These are phyloP conservation scores for Suillus plorans DNA, from an alignment of 768 basidiomycete species.

Conservation along the genomic window DNA sequence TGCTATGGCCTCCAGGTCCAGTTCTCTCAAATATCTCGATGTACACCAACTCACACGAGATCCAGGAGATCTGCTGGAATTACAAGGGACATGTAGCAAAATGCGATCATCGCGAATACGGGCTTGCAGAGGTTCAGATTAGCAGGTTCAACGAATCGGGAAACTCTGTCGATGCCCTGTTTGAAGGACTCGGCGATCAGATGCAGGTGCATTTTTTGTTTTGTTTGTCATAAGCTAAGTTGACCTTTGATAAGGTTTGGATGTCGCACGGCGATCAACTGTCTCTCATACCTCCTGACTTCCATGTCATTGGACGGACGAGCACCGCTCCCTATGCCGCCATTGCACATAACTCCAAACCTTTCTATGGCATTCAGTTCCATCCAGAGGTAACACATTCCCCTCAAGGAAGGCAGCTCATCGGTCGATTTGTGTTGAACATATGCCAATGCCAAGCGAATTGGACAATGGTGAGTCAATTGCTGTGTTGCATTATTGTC, in stretches of 20 bases:
- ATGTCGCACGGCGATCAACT: constrained; percentile 99
- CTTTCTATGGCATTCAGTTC: constrained; percentile 96
- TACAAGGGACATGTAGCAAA: constrained; percentile 81
- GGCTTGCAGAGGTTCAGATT: constrained; percentile 81
- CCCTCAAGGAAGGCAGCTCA: constrained; percentile 84
- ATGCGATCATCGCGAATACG: constrained; percentile 94
- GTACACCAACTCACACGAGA: neutral
- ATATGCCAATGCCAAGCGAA: constrained; percentile 79
- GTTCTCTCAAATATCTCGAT: neutral
- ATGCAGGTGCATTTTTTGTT: constrained; percentile 62
- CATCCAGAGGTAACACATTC: constrained; percentile 99
- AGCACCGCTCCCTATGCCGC: constrained; percentile 89
- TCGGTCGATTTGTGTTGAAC: constrained; percentile 77
- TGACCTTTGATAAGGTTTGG: constrained; percentile 72
- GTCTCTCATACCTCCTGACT: constrained; percentile 74
- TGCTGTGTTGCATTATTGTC: constrained; percentile 8
- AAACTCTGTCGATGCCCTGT: constrained; percentile 67
- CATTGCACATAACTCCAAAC: constrained; percentile 85
- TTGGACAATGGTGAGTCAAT: constrained; percentile 86
- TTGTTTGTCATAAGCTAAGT: neutral
- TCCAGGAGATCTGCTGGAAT: constrained; percentile 90
- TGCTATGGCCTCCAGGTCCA: constrained; percentile 94
- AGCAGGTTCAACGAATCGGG: constrained; percentile 54
- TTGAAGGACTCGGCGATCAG: constrained; percentile 83
- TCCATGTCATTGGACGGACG: constrained; percentile 87